phyloP scores from a whole-genome alignment of 139 green algal species.

The Asterochloris sp. region DNA sequence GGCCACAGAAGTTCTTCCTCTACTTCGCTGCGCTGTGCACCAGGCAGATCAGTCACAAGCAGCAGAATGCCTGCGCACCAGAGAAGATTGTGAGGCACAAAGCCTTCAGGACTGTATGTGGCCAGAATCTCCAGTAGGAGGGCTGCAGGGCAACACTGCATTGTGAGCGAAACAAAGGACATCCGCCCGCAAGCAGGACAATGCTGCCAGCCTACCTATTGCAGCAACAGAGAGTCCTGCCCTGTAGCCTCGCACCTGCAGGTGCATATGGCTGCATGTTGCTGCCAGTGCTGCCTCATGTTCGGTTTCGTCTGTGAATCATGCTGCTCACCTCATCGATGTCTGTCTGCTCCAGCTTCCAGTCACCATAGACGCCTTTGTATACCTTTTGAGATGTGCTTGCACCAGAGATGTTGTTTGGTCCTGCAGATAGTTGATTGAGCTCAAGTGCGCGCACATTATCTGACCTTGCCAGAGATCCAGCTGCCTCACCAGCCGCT shows the following conservation, averaged over 20 bases:
- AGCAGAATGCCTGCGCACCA: background rate
- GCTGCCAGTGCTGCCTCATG: too few relatives aligned
- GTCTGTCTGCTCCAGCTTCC: slow-evolving; percentile 50
- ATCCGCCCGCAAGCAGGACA: background rate
- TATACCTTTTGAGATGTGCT: slow-evolving; percentile 36
- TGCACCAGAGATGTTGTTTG: background rate
- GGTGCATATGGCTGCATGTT: too few relatives aligned
- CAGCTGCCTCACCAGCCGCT: too few relatives aligned
- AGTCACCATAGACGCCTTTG: slow-evolving; percentile 54
- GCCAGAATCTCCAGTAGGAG: slow-evolving; percentile 28
- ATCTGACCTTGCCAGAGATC: too few relatives aligned
- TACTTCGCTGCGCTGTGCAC: too few relatives aligned
- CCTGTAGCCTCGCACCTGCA: slow-evolving; percentile 37
- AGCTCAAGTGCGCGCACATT: too few relatives aligned
- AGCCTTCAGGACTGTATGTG: slow-evolving; percentile 23
- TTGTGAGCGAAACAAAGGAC: background rate
- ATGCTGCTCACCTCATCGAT: slow-evolving; percentile 40
- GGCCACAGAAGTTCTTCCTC: too few relatives aligned
- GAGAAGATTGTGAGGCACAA: background rate
- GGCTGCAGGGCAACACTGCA: slow-evolving; percentile 14
- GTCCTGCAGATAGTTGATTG: background rate
- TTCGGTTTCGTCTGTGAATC: too few relatives aligned
- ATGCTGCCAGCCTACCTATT: slow-evolving; percentile 19
- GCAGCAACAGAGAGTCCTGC: slow-evolving; percentile 41
- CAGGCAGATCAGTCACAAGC: background rate